A percentile compares a stretch with the other conserved stretches of the same genome.
phyloP scores from a whole-genome alignment of 2,329 filamentous ascomycete genomes.

The Lasiodiplodia sp. region DNA sequence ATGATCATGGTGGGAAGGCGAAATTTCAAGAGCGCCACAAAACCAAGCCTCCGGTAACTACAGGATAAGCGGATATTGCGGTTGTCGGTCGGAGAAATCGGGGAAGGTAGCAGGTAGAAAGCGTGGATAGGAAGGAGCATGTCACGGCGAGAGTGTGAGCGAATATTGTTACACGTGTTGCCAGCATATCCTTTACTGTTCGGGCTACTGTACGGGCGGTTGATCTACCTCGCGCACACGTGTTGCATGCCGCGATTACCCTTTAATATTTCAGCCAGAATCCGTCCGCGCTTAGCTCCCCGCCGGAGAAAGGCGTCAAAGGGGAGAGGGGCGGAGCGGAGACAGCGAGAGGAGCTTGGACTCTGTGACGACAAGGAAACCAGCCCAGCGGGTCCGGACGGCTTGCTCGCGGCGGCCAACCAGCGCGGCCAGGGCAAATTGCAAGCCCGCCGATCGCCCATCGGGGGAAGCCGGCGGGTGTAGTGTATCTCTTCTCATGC shows the following conservation, averaged over 20 bases:
- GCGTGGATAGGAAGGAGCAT: neutral
- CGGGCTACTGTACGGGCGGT: neutral
- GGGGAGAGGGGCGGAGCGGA: slow-evolving; percentile 13
- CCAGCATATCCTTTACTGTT: neutral
- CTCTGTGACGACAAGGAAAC: neutral
- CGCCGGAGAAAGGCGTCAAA: neutral
- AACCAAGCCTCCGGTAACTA: neutral
- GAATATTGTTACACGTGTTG: slow-evolving; percentile 11
- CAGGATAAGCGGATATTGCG: neutral
- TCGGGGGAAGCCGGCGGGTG: neutral
- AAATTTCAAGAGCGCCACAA: slow-evolving; percentile 19
- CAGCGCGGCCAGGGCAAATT: slow-evolving; percentile 2
- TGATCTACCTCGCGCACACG: slow-evolving; percentile 25
- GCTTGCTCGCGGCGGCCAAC: neutral
- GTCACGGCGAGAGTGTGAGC: neutral
- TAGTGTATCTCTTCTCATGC: slow-evolving; percentile 1
- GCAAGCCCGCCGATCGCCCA: slow-evolving; percentile 2
- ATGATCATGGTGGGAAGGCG: neutral
- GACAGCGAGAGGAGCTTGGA: slow-evolving; percentile 1
- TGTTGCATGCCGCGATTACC: slow-evolving; percentile 20
- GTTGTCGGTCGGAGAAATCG: neutral
- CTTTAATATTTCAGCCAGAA: slow-evolving; percentile 2
- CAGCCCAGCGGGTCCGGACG: slow-evolving; percentile 5
- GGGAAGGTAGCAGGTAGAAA: slow-evolving; percentile 21
- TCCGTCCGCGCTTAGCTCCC: neutral